Base-by-base conservation (phyloP, 345 rosid genomes). In the Eutrema yunnanense region DNA sequence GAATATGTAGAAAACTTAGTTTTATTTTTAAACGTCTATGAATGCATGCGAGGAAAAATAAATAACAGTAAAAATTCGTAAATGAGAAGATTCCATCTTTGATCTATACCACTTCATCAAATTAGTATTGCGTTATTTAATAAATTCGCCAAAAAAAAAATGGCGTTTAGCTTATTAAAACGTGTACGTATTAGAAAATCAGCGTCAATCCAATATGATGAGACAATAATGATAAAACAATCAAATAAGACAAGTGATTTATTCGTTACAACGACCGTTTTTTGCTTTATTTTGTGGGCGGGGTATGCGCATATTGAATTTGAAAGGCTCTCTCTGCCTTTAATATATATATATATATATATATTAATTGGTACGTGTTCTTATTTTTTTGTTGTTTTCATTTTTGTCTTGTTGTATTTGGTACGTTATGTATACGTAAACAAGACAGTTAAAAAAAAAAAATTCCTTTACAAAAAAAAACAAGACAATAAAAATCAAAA, bases 401-500 rank as follows among this genome's bases (percentile, higher is more conserved):
- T 30, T 8, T 50, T 61, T 71, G 75, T 50, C 68, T 29, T 71
- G 7, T 38, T 43, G 43, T 71, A 62, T 71, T 71, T 62, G 52
- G 59, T 50, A 50, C 6, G 22, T 43, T 68, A 19, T 40, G 41
- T 59, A 4, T 38, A 48, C 38, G 67, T 50, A 60, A 59, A 60
- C 67, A 71, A 71, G 67, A 71, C 67, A 61, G 29, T 71, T 11
- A 30, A 60, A 50, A 71, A 22, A 71, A 22, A 22, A 22, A 22
- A 22, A 22, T 22, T 22, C 26, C 26, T 22, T 22, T 22, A 22
- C 26, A 22, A 22, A 22, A 22, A 22, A 22, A 60, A 59, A 60
- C 67, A 71, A 71, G 67, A 71, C 67, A 61, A 38, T 71, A 16
- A 30, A 61, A 50, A 71, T 10, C 34, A 29, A 70, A 51, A 40